Evolutionary conservation across 2,329 filamentous ascomycete genomes (phyloP), one percentile per base, ranked within the genome.

Genomic region (Pseudogymnoascus sp.): DNA sequence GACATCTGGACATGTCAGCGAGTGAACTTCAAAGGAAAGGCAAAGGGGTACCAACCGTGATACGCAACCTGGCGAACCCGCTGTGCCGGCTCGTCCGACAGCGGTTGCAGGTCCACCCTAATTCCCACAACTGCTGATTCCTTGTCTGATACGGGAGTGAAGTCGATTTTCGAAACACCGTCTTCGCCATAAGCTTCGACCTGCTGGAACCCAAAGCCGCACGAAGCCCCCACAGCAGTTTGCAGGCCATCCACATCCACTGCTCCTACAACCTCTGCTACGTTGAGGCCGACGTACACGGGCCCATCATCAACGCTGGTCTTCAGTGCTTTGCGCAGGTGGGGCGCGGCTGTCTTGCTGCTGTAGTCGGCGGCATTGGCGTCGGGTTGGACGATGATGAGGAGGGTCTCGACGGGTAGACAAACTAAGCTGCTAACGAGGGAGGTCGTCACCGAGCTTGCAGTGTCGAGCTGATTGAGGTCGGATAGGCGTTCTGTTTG

Each of bases 381-480:
- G 67, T 89, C 88, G 9, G 89, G 86, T 72, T 96, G 91, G 30
- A 85, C 84, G 65, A 95, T 82, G 67, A 97, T 74, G 63, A 95
- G 78, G 76, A 96, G 49, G 25, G 49, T 33, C 25, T 55, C 49
- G n/a, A 55, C 49, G 9, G 49, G 49, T 2, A 55, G 49, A n/a
- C 49, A 55, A 25, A 55, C 49, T 11, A 55, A 55, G 28, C 49
- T 55, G 28, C 14, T 55, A 55, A 55, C 28, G 3, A 55, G 49
- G 8, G 49, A 55, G 5, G 38, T 41, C 9, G 58, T 60, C 14
- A 38, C 35, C 23, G 33, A n/a, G 33, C 33, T 38, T 38, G 38
- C 35, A 8, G 58, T 16, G 12, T 41, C 33, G 58, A 60, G 2
- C 38, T 41, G 58, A 14, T 60, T 38, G 58, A 38, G 33, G 33